These are phyloP conservation scores for Turnera subulata DNA, from an alignment of 345 rosid genomes.

Conservation along the genomic window DNA sequence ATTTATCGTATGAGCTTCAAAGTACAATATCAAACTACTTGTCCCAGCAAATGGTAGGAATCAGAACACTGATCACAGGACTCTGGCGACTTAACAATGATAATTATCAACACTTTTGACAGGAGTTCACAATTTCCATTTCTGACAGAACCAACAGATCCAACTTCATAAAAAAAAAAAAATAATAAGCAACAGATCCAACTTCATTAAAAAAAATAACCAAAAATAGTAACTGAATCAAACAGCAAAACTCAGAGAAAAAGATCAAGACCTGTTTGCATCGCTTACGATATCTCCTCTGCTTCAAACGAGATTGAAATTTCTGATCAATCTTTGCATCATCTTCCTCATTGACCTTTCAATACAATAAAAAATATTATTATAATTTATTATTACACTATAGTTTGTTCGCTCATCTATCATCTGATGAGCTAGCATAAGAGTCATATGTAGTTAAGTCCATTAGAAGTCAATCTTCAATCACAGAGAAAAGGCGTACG, in stretches of 20 bases:
- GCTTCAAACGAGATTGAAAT: slow-evolving; percentile 77
- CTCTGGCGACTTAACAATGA: background rate
- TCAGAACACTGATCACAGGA: background rate
- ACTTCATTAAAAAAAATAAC: background rate
- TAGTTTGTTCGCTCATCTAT: too few species aligned
- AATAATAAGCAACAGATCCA: too few species aligned
- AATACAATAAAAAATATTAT: slow-evolving; percentile 4
- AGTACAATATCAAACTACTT: background rate
- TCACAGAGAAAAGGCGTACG: slow-evolving; percentile 13
- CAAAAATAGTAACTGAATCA: slow-evolving; percentile 2
- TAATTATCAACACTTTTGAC: too few species aligned
- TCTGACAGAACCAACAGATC: too few species aligned
- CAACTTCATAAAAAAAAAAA: too few species aligned
- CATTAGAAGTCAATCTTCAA: background rate
- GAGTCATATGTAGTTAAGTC: slow-evolving; percentile 7
- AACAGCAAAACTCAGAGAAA: slow-evolving; percentile 4
- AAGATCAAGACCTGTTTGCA: slow-evolving; percentile 54
- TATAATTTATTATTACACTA: too few species aligned
- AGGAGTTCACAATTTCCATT: too few species aligned
- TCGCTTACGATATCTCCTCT: slow-evolving; percentile 51
- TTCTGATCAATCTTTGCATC: slow-evolving; percentile 71
- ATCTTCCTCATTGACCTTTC: slow-evolving; percentile 97
- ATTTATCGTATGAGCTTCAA: background rate
- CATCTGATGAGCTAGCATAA: too few species aligned
- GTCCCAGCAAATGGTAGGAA: background rate